phyloP scores from a whole-genome alignment of 257 asterid species.

The Oldenlandia corymbosa region DNA sequence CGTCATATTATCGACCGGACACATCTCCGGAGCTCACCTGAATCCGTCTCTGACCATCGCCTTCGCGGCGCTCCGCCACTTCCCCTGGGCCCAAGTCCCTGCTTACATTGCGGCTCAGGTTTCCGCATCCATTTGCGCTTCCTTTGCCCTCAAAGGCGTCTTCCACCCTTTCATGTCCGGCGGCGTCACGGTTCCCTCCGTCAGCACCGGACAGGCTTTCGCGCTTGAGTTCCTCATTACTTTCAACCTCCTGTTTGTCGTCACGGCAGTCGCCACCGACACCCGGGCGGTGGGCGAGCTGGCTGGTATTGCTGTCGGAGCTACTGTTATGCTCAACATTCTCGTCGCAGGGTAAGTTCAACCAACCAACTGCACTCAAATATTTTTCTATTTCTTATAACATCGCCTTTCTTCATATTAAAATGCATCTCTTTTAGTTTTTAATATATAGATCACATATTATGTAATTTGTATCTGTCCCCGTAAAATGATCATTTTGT shows the following conservation, averaged over 20 bases:
- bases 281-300: slow-evolving; percentile 69
- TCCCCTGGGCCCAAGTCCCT: slow-evolving; percentile 87
- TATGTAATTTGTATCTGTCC: too few relatives aligned
- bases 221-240: slow-evolving; percentile 84
- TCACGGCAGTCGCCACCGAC: slow-evolving; percentile 92
- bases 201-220: slow-evolving; percentile 68
- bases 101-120: slow-evolving; percentile 82
- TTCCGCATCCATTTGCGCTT: slow-evolving; percentile 83
- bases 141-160: slow-evolving; percentile 74
- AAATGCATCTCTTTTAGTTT: too few relatives aligned
- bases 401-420: too few relatives aligned
- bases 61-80: slow-evolving; percentile 82
- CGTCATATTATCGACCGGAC: slow-evolving; percentile 79
- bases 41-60: slow-evolving; percentile 86
- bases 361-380: too few relatives aligned
- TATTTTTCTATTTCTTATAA: too few relatives aligned
- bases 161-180: slow-evolving; percentile 80
- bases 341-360: slow-evolving; percentile 81
- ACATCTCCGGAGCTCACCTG: slow-evolving; percentile 91
- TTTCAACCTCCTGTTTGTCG: slow-evolving; percentile 74
- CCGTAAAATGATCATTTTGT: too few relatives aligned
- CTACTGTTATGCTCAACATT: slow-evolving; percentile 77
- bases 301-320: slow-evolving; percentile 91
- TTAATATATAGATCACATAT: too few relatives aligned
- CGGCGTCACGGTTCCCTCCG: slow-evolving; percentile 80